These are phyloP conservation scores for Globisporangium ultimum DNA, from an alignment of 352 stramenopile genomes.

Conservation along the genomic window DNA sequence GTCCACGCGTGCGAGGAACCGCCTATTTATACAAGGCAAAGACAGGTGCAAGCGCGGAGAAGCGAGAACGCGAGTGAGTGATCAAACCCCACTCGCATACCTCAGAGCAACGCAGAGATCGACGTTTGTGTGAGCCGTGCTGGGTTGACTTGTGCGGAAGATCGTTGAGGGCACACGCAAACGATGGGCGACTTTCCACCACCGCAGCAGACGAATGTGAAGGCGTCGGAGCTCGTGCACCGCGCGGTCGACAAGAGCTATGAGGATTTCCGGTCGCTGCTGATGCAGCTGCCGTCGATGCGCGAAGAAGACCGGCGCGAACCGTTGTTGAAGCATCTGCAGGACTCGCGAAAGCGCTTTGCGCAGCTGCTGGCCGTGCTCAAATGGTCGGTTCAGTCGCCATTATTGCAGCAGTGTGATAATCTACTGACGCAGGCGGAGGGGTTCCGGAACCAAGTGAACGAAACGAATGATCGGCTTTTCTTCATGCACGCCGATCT, in stretches of 20 bases:
- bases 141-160: no score
- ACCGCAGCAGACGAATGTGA: slow-evolving; percentile 51
- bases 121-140: no score
- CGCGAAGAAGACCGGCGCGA: slow-evolving; percentile 74
- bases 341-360: slow-evolving; percentile 64
- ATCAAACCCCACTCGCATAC: no score
- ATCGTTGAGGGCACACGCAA: not conserved
- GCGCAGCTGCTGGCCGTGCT: slow-evolving; percentile 74
- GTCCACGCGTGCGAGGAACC: no score
- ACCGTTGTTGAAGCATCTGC: slow-evolving; percentile 58
- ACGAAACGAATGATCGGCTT: slow-evolving; percentile 81
- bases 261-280: slow-evolving; percentile 70
- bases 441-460: slow-evolving; percentile 66
- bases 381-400: slow-evolving; percentile 85
- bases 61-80: no score
- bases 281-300: slow-evolving; percentile 66
- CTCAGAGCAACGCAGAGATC: no score
- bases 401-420: slow-evolving; percentile 72
- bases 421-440: slow-evolving; percentile 54
- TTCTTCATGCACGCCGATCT: slow-evolving; percentile 86
- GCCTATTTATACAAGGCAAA: no score
- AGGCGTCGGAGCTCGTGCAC: slow-evolving; percentile 74
- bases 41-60: no score
- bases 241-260: slow-evolving; percentile 82
- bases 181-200: slow-evolving; percentile 73